A percentile compares a stretch with the other conserved stretches of the same genome.
phyloP scores from a whole-genome alignment of 805 yeast genomes.

The Kluyveromyces aestuarii region DNA sequence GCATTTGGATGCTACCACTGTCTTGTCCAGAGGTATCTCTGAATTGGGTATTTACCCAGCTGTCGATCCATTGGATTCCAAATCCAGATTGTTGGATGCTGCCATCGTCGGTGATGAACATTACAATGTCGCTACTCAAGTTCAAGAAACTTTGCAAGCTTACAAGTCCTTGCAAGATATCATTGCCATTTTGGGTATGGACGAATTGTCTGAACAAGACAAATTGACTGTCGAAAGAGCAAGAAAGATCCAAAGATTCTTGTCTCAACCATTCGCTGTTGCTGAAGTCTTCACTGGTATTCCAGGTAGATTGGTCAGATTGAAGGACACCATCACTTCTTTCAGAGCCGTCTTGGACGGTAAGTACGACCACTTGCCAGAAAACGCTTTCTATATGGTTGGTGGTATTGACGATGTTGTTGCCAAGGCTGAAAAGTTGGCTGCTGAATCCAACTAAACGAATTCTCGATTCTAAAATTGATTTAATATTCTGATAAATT shows the following conservation, averaged over 20 bases:
- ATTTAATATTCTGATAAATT: not conserved
- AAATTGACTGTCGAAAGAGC: conserved; percentile 99
- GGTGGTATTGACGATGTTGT: conserved; percentile 99
- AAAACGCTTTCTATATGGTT: conserved; percentile 99
- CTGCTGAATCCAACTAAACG: conserved; percentile 72
- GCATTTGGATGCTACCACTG: conserved; percentile 99
- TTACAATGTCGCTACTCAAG: conserved; percentile 88
- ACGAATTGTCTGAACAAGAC: conserved; percentile 97
- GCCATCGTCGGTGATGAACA: conserved; percentile 98
- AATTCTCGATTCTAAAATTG: not conserved
- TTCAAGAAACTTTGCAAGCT: conserved; percentile 98
- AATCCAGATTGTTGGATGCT: conserved; percentile 96
- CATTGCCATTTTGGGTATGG: conserved; percentile 99
- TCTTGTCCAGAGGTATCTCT: conserved; percentile 98
- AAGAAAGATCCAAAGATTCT: conserved; percentile 99
- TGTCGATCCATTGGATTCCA: conserved; percentile 99
- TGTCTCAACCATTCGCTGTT: conserved; percentile 99
- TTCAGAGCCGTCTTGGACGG: conserved; percentile 97
- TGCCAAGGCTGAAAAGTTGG: conserved; percentile 98
- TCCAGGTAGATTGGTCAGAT: conserved; percentile 93
- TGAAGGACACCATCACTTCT: conserved; percentile 88
- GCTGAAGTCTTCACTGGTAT: conserved; percentile 99
- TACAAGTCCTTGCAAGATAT: conserved; percentile 99
- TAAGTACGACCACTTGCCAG: conserved; percentile 98
- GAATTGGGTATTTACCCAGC: conserved; percentile 99